phyloP scores from a whole-genome alignment of 164 flowering plant species.

The Sedum album region DNA sequence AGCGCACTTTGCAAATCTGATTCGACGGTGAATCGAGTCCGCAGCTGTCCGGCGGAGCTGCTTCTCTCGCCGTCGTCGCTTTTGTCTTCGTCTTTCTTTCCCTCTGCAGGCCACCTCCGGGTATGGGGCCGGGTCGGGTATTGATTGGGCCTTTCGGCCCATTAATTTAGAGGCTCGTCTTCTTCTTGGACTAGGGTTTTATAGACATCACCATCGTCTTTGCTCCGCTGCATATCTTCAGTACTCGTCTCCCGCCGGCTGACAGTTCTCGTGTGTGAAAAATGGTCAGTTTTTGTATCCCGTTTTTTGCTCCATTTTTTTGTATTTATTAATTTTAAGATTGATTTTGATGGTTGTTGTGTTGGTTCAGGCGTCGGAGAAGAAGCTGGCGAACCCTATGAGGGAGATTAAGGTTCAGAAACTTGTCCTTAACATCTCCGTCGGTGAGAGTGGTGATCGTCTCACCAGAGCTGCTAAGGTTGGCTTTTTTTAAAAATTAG shows the following conservation, averaged over 20 bases:
- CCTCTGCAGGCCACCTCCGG: neutral
- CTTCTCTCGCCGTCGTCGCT: neutral
- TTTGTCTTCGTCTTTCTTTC: too few relatives aligned
- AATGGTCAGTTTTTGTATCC: neutral
- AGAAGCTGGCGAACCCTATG: conserved; percentile 47
- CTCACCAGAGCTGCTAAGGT: conserved; percentile 49
- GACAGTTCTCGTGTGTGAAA: neutral
- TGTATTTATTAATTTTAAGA: neutral
- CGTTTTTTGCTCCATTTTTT: too few relatives aligned
- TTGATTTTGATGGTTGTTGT: neutral
- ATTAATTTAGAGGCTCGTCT: neutral
- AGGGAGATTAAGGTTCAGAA: conserved; percentile 51
- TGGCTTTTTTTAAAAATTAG: neutral
- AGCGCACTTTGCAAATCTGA: neutral
- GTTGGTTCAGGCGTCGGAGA: conserved; percentile 37
- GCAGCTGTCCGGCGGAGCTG: neutral
- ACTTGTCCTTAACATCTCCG: conserved; percentile 52
- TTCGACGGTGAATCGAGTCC: neutral
- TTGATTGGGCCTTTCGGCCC: neutral
- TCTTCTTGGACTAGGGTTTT: neutral
- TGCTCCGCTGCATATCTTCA: neutral
- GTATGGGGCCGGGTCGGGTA: neutral
- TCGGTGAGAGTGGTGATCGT: conserved; percentile 50
- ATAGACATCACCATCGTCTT: neutral
- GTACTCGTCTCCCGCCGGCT: neutral